Percentiles rank a stretch among this genome's conserved stretches.
These are phyloP conservation scores for Polyplosphaeria fusca DNA, from an alignment of 495 filamentous ascomycete species.

Conservation along the genomic window DNA sequence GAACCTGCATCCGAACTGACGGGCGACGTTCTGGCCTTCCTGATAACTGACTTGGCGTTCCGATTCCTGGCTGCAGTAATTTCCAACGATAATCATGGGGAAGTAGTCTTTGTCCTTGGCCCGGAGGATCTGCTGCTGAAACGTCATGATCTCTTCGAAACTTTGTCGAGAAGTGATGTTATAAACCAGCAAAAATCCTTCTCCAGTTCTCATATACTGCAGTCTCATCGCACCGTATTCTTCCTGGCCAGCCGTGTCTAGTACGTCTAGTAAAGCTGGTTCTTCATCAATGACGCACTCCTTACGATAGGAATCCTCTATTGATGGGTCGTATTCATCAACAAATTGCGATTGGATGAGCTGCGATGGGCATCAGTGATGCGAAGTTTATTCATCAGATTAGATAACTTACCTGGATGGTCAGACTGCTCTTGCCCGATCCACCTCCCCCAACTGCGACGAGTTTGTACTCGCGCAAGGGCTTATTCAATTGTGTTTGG, in stretches of 20 bases:
- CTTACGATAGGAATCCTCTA: constrained; percentile 99
- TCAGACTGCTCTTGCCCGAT: constrained; percentile 96
- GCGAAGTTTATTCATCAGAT: neutral
- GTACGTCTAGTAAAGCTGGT: constrained; percentile 88
- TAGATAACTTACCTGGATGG: constrained; percentile 59
- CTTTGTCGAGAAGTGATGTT: constrained; percentile 92
- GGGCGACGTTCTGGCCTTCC: neutral
- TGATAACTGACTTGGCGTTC: neutral
- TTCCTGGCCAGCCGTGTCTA: constrained; percentile 95
- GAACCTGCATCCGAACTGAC: neutral
- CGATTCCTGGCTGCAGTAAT: constrained; percentile 41
- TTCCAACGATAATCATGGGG: constrained; percentile 96
- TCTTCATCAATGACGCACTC: constrained; percentile 97
- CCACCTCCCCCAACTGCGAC: constrained; percentile 96
- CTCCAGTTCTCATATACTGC: constrained; percentile 98
- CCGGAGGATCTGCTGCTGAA: constrained; percentile 93
- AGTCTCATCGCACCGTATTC: constrained; percentile 98
- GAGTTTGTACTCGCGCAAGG: constrained; percentile 87
- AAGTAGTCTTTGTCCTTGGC: constrained; percentile 99
- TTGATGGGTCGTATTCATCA: constrained; percentile 96
- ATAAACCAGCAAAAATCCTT: constrained; percentile 97
- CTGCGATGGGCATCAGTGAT: constrained; percentile 10
- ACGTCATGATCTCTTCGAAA: constrained; percentile 93
- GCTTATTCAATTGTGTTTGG: too few species aligned
- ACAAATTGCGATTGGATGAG: constrained; percentile 96